Conservation (phyloP, 345 rosid species). For the Camelina laxa region DNA sequence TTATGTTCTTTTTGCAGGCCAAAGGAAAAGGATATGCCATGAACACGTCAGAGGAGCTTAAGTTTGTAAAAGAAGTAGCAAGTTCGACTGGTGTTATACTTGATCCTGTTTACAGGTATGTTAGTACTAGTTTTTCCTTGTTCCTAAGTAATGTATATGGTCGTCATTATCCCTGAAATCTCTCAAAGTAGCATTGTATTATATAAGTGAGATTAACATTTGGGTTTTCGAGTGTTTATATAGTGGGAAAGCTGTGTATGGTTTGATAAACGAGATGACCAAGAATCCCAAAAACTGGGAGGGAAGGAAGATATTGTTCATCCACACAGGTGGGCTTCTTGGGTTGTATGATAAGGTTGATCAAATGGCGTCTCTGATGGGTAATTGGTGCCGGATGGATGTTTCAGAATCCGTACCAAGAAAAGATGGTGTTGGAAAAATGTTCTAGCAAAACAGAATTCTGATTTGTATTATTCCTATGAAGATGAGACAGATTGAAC, state of each 20-base stretch:
- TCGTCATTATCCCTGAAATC: neutral
- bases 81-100: slow-evolving; percentile 76
- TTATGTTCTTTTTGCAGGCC: slow-evolving; percentile 54
- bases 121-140: slow-evolving; percentile 1
- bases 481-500: slow-evolving; percentile 18
- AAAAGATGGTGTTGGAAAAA: slow-evolving; percentile 75
- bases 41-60: slow-evolving; percentile 75
- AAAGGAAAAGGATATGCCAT: slow-evolving; percentile 92
- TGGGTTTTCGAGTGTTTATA: slow-evolving; percentile 11
- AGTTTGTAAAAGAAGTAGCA: slow-evolving; percentile 82
- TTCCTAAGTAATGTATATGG: neutral
- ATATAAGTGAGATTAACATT: slow-evolving; percentile 10
- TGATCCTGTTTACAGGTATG: slow-evolving; percentile 93
- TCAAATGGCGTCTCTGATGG: slow-evolving; percentile 64
- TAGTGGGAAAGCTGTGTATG: slow-evolving; percentile 90
- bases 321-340: slow-evolving; percentile 88
- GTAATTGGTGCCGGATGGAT: slow-evolving; percentile 77
- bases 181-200: neutral
- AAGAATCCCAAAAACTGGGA: slow-evolving; percentile 81
- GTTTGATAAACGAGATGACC: slow-evolving; percentile 76
- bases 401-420: slow-evolving; percentile 75
- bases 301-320: slow-evolving; percentile 75
- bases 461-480: slow-evolving; percentile 21
- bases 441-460: slow-evolving; percentile 55
- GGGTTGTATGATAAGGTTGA: slow-evolving; percentile 85